Conservation (phyloP, 768 basidiomycete species). For the Tulasnella sp. region DNA sequence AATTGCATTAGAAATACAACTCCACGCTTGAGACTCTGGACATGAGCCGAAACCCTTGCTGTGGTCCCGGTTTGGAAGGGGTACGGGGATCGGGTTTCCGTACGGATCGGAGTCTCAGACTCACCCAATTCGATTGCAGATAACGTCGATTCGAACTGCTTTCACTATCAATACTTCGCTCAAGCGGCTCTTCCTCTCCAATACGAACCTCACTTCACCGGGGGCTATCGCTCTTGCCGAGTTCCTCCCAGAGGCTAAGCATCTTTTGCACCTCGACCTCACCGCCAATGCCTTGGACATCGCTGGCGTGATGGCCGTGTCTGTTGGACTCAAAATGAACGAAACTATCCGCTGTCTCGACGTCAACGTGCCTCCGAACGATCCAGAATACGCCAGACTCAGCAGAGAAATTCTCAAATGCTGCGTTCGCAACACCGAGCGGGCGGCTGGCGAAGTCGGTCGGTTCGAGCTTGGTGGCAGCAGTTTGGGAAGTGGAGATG, state of each 20-base stretch:
- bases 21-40: conserved; percentile 88
- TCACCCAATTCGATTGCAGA: conserved; percentile 43
- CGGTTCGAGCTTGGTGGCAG: conserved; percentile 31
- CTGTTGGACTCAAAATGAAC: conserved; percentile 70
- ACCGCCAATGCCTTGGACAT: conserved; percentile 74
- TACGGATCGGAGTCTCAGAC: background rate
- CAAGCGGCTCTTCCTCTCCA: conserved; percentile 84
- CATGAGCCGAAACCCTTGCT: conserved; percentile 85
- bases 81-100: conserved; percentile 36
- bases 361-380: conserved; percentile 76
- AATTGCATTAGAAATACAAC: conserved; percentile 74
- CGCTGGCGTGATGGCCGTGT: conserved; percentile 88
- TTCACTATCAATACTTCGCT: conserved; percentile 87
- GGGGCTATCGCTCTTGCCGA: conserved; percentile 94
- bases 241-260: conserved; percentile 83
- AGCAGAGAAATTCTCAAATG: conserved; percentile 82
- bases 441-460: conserved; percentile 21
- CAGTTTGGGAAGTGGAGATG: conserved; percentile 14
- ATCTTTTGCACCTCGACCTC: conserved; percentile 83
- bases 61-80: conserved; percentile 82
- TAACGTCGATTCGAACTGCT: conserved; percentile 67
- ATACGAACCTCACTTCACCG: conserved; percentile 63
- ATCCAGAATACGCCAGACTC: conserved; percentile 72
- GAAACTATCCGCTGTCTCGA: conserved; percentile 84
- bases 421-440: conserved; percentile 90